phyloP scores from a whole-genome alignment of 2,329 filamentous ascomycete species.

The Tolypocladium tropicale region DNA sequence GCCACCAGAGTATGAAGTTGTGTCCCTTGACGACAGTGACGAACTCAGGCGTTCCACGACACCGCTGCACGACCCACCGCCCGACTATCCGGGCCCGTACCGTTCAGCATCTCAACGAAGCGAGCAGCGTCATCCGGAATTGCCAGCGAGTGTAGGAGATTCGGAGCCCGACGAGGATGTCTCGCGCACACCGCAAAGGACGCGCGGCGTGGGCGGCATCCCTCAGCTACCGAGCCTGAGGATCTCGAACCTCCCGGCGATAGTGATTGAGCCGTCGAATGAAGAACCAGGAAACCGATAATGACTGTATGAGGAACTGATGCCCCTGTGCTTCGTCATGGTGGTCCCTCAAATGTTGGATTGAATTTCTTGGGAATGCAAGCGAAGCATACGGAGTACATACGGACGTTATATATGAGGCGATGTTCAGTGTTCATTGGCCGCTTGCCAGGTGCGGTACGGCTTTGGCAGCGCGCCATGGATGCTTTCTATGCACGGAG shows the following conservation, averaged over 20 bases:
- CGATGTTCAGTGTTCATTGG: no score
- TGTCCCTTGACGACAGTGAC: slow-evolving; percentile 30
- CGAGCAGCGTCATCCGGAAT: background rate
- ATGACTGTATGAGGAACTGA: background rate
- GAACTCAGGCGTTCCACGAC: slow-evolving; percentile 28
- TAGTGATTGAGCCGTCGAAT: slow-evolving; percentile 18
- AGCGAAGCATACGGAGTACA: background rate
- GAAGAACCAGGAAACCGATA: background rate
- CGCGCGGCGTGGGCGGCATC: slow-evolving; percentile 25
- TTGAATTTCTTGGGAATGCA: background rate
- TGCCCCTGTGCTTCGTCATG: background rate
- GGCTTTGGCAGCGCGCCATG: background rate
- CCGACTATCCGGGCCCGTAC: slow-evolving; percentile 36
- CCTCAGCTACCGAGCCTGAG: slow-evolving; percentile 44
- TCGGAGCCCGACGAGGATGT: background rate
- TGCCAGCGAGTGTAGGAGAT: slow-evolving; percentile 6
- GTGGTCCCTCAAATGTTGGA: background rate
- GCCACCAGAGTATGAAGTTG: slow-evolving; percentile 45
- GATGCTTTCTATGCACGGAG: background rate
- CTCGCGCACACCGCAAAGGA: slow-evolving; percentile 9
- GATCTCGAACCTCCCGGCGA: slow-evolving; percentile 40
- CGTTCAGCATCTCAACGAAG: slow-evolving; percentile 15
- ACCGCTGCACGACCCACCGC: slow-evolving; percentile 38
- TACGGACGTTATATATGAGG: background rate
- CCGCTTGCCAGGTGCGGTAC: background rate